These are phyloP conservation scores for Spizellomyces sp. DNA, from an alignment of 192 early-diverging fungal genomes.

Conservation along the genomic window DNA sequence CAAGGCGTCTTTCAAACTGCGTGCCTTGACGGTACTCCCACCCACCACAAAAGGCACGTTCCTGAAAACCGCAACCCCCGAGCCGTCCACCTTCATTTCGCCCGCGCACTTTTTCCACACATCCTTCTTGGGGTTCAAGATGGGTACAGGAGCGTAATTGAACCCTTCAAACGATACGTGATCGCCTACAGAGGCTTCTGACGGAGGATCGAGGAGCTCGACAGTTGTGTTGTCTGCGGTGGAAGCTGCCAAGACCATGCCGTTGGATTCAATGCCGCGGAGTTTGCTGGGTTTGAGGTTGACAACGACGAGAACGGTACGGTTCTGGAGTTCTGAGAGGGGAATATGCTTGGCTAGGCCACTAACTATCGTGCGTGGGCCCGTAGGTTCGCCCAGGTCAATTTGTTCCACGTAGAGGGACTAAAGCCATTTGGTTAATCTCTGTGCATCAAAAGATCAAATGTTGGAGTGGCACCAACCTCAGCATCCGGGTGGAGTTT, in stretches of 20 bases:
- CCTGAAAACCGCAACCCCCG: conserved; percentile 55
- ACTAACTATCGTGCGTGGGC: conserved; percentile 68
- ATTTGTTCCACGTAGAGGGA: conserved; percentile 62
- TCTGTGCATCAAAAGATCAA: background rate
- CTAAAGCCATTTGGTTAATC: conserved; percentile 22
- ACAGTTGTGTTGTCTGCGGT: conserved; percentile 54
- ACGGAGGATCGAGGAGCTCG: conserved; percentile 60
- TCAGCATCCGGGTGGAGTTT: conserved; percentile 51
- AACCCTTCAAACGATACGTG: conserved; percentile 57
- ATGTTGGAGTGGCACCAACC: conserved; percentile 2
- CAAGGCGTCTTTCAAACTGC: conserved; percentile 9
- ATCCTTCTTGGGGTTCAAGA: conserved; percentile 66
- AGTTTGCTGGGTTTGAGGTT: conserved; percentile 71
- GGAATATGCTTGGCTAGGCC: conserved; percentile 61
- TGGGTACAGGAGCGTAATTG: conserved; percentile 43
- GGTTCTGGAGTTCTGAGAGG: conserved; percentile 56
- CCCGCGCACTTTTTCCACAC: conserved; percentile 63
- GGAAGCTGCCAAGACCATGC: conserved; percentile 66
- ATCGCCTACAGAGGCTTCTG: conserved; percentile 55
- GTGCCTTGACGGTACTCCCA: conserved; percentile 47
- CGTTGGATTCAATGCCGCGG: conserved; percentile 64
- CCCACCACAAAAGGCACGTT: conserved; percentile 53
- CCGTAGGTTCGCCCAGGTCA: conserved; percentile 60
- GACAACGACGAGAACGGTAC: conserved; percentile 57
- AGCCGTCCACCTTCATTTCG: conserved; percentile 49